phyloP scores from a whole-genome alignment of 805 yeast genomes.

The Candida maltosa region DNA sequence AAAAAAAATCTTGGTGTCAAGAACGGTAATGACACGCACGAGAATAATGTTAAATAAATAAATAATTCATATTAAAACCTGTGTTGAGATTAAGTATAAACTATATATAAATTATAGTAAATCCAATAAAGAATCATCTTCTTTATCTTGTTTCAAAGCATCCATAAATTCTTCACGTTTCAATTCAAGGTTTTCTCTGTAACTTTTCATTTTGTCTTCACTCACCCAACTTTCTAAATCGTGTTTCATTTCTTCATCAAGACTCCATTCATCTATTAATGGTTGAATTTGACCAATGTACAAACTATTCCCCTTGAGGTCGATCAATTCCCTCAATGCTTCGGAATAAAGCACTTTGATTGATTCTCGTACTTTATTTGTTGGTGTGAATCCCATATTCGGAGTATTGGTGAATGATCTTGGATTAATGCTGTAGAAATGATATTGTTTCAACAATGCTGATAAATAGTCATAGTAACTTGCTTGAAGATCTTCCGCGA shows the following conservation, averaged over 20 bases:
- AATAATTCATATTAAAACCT: too few species aligned
- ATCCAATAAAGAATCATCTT: slow-evolving; percentile 31
- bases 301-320: slow-evolving; percentile 23
- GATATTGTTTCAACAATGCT: slow-evolving; percentile 12
- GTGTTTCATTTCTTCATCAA: slow-evolving; percentile 26
- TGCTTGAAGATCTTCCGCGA: slow-evolving; percentile 13
- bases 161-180: slow-evolving; percentile 21
- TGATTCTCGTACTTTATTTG: slow-evolving; percentile 10
- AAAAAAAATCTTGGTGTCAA: too few species aligned
- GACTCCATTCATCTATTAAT: slow-evolving; percentile 34
- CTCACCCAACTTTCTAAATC: slow-evolving; percentile 19
- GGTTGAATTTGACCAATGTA: slow-evolving; percentile 26
- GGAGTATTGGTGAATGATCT: slow-evolving; percentile 16
- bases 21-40: too few species aligned
- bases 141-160: slow-evolving; percentile 19
- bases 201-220: slow-evolving; percentile 15
- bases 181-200: slow-evolving; percentile 18
- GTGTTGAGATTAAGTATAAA: neutral
- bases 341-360: slow-evolving; percentile 15
- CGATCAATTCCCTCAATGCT: slow-evolving; percentile 24
- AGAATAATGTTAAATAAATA: too few species aligned
- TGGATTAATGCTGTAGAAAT: slow-evolving; percentile 8
- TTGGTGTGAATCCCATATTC: slow-evolving; percentile 1
- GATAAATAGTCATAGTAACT: slow-evolving; percentile 22
- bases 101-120: slow-evolving; percentile 8